Percentiles rank a stretch among this genome's conserved stretches.
Evolutionary conservation across 2,329 filamentous ascomycete genomes (phyloP).

Genomic region (Colletotrichum sp.): DNA sequence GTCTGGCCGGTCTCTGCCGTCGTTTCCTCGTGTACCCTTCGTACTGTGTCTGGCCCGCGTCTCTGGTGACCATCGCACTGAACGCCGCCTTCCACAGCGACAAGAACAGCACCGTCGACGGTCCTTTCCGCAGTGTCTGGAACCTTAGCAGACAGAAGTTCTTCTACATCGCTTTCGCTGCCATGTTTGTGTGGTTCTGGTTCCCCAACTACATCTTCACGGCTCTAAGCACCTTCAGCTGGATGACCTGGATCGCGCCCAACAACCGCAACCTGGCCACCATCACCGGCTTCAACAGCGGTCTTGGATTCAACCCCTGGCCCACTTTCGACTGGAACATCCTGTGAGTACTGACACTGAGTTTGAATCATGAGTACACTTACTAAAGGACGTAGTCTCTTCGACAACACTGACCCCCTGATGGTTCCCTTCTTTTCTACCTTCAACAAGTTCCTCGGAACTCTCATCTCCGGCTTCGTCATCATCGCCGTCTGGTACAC

Average conservation of each 20-base stretch:
- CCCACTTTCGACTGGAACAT: slow-evolving; percentile 37
- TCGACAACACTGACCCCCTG: slow-evolving; percentile 38
- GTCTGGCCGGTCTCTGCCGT: slow-evolving; percentile 45
- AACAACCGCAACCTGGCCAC: slow-evolving; percentile 32
- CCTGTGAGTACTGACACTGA: neutral
- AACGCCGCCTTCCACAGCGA: slow-evolving; percentile 46
- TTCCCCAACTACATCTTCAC: slow-evolving; percentile 51
- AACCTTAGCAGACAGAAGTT: slow-evolving; percentile 43
- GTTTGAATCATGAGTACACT: neutral
- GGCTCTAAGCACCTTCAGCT: slow-evolving; percentile 48
- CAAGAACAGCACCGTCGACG: slow-evolving; percentile 30
- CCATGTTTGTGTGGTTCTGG: slow-evolving; percentile 55
- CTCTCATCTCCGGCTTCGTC: slow-evolving; percentile 59
- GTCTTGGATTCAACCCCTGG: slow-evolving; percentile 32
- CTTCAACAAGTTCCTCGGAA: slow-evolving; percentile 65
- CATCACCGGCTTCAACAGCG: slow-evolving; percentile 32
- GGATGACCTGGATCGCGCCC: slow-evolving; percentile 52
- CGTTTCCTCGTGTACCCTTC: slow-evolving; percentile 51
- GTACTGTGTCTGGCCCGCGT: slow-evolving; percentile 52
- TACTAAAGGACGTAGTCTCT: slow-evolving; percentile 3
- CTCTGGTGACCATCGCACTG: slow-evolving; percentile 48
- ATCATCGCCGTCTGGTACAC: slow-evolving; percentile 63
- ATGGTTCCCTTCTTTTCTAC: slow-evolving; percentile 64
- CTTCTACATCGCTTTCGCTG: slow-evolving; percentile 41
- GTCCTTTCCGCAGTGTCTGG: slow-evolving; percentile 37